Base-by-base conservation (phyloP, 2,329 filamentous ascomycete genomes). In the Hortaea sp. region DNA sequence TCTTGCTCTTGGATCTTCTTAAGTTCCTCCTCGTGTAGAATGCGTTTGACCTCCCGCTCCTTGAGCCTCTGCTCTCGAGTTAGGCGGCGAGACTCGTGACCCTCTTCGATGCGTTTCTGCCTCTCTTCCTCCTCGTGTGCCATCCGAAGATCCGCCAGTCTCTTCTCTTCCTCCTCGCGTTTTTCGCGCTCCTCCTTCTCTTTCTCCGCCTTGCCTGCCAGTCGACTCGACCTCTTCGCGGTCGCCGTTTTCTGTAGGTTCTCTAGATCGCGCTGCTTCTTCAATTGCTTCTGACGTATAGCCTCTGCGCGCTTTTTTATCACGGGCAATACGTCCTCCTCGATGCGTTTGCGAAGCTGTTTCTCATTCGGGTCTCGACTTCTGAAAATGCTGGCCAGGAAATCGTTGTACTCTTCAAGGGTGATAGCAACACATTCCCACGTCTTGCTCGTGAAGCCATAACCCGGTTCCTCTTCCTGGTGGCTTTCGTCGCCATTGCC, bases 401-500 rank as follows among this genome's bases (percentile, higher is more conserved):
- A 84, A 1, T 70, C 66, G 44, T 78, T 78, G 52, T 94, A 86
- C 44, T 98, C 87, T 12, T 81, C 72, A 13, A 94, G 69, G 0
- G 83, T 87, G 45, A 95, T 77, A 35, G 88, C 92, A 38, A 98
- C 61, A 59, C 89, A 95, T 63, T 95, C 88, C 90, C 92, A 98
- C 50, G 77, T 85, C 67, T 83, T 84, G 5, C 81, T 83, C 12
- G 82, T 85, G 12, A 90, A 74, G 1, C 82, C 81, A 49, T 59
- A 64, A 46, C 68, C 66, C 10, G 69, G 66, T n/a, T 66, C 66
- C 11, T 66, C 62, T 7, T 66, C 57, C 32, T 59, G 58, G 6
- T 63, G 54, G 6, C 45, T 60, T 45, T 68, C 60, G 52, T 61
- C 55, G 11, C 52, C 58, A 34, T 57, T 56, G 2, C 47, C 49